phyloP scores from a whole-genome alignment of 2,329 filamentous ascomycete genomes.

The Corynespora cassiicola region DNA sequence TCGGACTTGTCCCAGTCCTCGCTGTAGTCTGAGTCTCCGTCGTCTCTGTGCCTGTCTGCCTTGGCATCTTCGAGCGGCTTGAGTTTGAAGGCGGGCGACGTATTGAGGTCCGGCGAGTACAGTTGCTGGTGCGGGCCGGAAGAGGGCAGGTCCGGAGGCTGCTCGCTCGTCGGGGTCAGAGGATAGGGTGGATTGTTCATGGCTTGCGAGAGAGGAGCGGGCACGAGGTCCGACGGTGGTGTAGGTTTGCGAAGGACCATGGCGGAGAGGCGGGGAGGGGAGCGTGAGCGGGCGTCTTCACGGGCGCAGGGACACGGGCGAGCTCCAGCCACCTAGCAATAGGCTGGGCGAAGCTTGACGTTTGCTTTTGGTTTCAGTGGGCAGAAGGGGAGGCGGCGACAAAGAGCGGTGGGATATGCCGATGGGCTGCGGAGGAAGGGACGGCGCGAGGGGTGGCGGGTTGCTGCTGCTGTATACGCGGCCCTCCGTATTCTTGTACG shows the following conservation, averaged over 20 bases:
- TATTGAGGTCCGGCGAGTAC: constrained; percentile 42
- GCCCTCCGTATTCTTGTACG: constrained; percentile 5
- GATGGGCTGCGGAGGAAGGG: no score
- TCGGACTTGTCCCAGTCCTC: constrained; percentile 45
- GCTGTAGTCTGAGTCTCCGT: constrained; percentile 36
- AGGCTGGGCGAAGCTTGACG: constrained; percentile 3
- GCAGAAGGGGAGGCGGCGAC: no score
- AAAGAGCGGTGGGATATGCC: not conserved
- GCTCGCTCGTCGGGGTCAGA: constrained; percentile 46
- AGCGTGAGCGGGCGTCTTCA: constrained; percentile 1
- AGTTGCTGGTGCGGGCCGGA: constrained; percentile 22
- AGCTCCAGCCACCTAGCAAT: constrained; percentile 11
- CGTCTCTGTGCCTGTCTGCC: constrained; percentile 26
- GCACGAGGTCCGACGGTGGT: constrained; percentile 42
- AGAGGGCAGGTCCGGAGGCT: constrained; percentile 27
- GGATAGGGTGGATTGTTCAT: constrained; percentile 53
- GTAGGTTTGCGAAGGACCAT: constrained; percentile 57
- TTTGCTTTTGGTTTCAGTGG: no score
- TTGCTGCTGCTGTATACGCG: constrained; percentile 7
- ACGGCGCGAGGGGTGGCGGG: no score
- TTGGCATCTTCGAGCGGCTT: constrained; percentile 36
- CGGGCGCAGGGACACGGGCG: constrained; percentile 6
- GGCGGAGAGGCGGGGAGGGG: constrained; percentile 11
- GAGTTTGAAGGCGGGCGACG: constrained; percentile 49
- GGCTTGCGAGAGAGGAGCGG: constrained; percentile 47